phyloP scores from a whole-genome alignment of 805 yeast genomes.

The Candida namnaoensis region DNA sequence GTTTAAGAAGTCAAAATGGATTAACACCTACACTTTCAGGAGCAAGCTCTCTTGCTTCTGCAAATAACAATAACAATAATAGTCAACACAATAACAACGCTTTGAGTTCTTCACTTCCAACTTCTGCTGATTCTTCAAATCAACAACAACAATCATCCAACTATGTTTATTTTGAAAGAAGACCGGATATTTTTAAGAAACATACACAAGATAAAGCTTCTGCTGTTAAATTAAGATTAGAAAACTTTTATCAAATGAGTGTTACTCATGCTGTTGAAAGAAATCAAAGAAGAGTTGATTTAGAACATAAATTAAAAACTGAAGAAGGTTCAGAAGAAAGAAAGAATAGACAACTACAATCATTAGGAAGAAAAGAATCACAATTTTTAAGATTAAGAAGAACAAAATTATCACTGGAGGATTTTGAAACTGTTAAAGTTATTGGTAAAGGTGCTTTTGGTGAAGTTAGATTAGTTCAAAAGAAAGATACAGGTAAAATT shows the following conservation, averaged over 20 bases:
- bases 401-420: conserved; percentile 85
- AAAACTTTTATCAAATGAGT: conserved; percentile 87
- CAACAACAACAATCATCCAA: conserved; percentile 6
- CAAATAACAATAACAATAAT: conserved; percentile 3
- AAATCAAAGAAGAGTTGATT: conserved; percentile 81
- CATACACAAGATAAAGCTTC: conserved; percentile 21
- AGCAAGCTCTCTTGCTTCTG: conserved; percentile 14
- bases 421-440: conserved; percentile 93
- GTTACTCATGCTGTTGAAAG: conserved; percentile 91
- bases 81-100: neutral
- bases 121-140: conserved; percentile 12
- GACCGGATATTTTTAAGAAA: conserved; percentile 20
- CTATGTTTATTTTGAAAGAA: conserved; percentile 20
- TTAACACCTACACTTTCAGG: conserved; percentile 16
- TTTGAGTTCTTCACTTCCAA: neutral
- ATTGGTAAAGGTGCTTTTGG: conserved; percentile 99
- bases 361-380: conserved; percentile 83
- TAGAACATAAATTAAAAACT: conserved; percentile 76
- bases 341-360: conserved; percentile 66
- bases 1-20: conserved; percentile 17
- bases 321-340: conserved; percentile 55
- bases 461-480: conserved; percentile 89
- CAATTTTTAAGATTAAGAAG: conserved; percentile 84
- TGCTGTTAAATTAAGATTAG: conserved; percentile 67
- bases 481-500: conserved; percentile 88